phyloP scores from a whole-genome alignment of 2,329 filamentous ascomycete species.

The Coleophoma cylindrospora region DNA sequence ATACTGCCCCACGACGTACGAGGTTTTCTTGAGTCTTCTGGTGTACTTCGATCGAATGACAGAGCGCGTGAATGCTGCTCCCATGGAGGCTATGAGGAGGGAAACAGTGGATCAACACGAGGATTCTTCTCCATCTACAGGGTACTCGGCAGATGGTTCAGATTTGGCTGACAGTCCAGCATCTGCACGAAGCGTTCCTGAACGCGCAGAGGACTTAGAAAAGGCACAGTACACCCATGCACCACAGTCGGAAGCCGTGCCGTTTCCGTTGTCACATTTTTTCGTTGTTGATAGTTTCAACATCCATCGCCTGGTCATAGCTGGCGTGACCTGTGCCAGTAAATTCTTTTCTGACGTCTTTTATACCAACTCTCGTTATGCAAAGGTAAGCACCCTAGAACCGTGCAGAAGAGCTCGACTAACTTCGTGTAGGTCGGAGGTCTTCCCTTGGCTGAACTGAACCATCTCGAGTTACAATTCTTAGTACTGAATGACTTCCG shows the following conservation, averaged over 20 bases:
- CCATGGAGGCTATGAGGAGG: constrained; percentile 59
- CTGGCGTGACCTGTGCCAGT: constrained; percentile 95
- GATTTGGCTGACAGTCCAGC: constrained; percentile 22
- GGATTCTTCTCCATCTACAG: constrained; percentile 19
- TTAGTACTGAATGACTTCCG: constrained; percentile 93
- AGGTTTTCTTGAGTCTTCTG: constrained; percentile 90
- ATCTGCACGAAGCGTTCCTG: constrained; percentile 20
- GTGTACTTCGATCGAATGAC: constrained; percentile 99
- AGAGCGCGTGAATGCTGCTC: constrained; percentile 82
- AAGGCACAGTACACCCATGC: constrained; percentile 21
- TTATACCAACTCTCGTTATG: constrained; percentile 98
- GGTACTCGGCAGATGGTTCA: constrained; percentile 23
- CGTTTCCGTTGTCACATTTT: constrained; percentile 52
- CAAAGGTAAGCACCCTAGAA: constrained; percentile 63
- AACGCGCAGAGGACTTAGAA: constrained; percentile 18
- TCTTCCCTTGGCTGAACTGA: constrained; percentile 84
- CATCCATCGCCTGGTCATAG: constrained; percentile 93
- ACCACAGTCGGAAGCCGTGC: constrained; percentile 14
- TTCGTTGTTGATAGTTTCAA: constrained; percentile 99
- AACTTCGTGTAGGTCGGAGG: constrained; percentile 72
- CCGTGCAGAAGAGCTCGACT: too few species aligned
- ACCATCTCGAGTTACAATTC: constrained; percentile 95
- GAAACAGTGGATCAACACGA: constrained; percentile 20
- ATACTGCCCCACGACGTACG: constrained; percentile 97
- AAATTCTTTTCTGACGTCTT: constrained; percentile 99